A percentile compares a stretch with the other conserved stretches of the same genome.
Evolutionary conservation across 1,284 basidiomycete species (phyloP).

Genomic region (Heterobasidion occidentale): DNA sequence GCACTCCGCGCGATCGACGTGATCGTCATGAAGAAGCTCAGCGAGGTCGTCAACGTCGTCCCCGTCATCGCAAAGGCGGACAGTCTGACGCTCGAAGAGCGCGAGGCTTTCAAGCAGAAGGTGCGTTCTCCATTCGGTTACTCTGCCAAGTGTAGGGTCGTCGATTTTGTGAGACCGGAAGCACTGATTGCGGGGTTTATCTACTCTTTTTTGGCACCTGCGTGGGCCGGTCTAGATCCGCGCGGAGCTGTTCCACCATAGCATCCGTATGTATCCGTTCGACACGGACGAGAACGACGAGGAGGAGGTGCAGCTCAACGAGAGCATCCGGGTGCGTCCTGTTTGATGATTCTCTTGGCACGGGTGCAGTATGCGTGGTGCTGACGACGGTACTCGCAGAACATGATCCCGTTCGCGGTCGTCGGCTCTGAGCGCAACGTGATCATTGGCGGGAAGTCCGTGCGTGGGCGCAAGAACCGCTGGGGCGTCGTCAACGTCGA

Average conservation of each 20-base stretch:
- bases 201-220: no score
- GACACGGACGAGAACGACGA: constrained; percentile 95
- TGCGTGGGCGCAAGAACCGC: constrained; percentile 93
- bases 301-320: constrained; percentile 88
- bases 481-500: constrained; percentile 99
- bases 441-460: constrained; percentile 91
- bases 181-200: not conserved
- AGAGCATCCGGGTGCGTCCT: constrained; percentile 73
- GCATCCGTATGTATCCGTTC: constrained; percentile 94
- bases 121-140: constrained; percentile 26
- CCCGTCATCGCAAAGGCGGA: constrained; percentile 99
- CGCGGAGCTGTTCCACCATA: constrained; percentile 88
- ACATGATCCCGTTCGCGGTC: constrained; percentile 93
- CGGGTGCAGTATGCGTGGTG: not conserved
- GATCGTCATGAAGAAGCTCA: constrained; percentile 97
- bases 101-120: constrained; percentile 89
- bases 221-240: constrained; percentile 56
- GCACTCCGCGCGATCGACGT: constrained; percentile 91
- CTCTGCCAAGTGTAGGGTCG: not conserved
- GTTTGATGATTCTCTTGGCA: not conserved
- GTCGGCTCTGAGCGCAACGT: constrained; percentile 94
- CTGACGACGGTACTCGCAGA: constrained; percentile 31
- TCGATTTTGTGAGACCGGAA: not conserved
- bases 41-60: constrained; percentile 98
- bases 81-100: constrained; percentile 89